Percentiles rank a stretch among this genome's conserved stretches.
Conservation (phyloP, 805 yeast genomes). For the Barnettozyma sucrosica region DNA sequence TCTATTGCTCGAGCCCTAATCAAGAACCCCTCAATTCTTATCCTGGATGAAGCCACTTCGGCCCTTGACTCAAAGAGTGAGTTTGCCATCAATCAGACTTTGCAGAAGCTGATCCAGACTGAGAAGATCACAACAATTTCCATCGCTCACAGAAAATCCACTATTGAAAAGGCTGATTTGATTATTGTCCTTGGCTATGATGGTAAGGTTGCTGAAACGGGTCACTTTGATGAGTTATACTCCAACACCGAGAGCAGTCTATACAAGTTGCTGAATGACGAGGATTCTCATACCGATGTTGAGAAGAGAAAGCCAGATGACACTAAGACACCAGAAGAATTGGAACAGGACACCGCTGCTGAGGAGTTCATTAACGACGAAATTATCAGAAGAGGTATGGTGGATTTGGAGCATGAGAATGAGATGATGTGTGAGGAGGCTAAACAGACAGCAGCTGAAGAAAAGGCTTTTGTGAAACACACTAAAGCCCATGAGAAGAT, state of each 20-base stretch:
- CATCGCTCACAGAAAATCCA: constrained; percentile 89
- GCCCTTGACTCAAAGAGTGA: constrained; percentile 74
- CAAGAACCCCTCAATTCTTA: constrained; percentile 63
- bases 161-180: constrained; percentile 80
- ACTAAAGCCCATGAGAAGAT: constrained; percentile 3
- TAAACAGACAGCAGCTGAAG: constrained; percentile 9
- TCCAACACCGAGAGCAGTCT: constrained; percentile 37
- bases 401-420: constrained; percentile 14
- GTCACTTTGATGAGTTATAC: constrained; percentile 53
- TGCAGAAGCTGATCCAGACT: constrained; percentile 54
- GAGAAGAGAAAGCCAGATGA: constrained; percentile 11
- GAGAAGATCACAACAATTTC: constrained; percentile 73
- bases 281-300: constrained; percentile 12
- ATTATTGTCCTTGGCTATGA: constrained; percentile 78
- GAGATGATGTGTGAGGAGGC: constrained; percentile 8
- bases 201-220: constrained; percentile 76
- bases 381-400: constrained; percentile 17
- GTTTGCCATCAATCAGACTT: constrained; percentile 73
- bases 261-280: constrained; percentile 34
- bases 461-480: constrained; percentile 6
- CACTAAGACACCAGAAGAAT: constrained; percentile 5
- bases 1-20: constrained; percentile 83
- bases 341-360: constrained; percentile 7
- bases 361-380: constrained; percentile 24
- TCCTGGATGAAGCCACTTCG: constrained; percentile 87